Base-by-base conservation (phyloP, 495 filamentous ascomycete genomes). In the Bacidia rubella region DNA sequence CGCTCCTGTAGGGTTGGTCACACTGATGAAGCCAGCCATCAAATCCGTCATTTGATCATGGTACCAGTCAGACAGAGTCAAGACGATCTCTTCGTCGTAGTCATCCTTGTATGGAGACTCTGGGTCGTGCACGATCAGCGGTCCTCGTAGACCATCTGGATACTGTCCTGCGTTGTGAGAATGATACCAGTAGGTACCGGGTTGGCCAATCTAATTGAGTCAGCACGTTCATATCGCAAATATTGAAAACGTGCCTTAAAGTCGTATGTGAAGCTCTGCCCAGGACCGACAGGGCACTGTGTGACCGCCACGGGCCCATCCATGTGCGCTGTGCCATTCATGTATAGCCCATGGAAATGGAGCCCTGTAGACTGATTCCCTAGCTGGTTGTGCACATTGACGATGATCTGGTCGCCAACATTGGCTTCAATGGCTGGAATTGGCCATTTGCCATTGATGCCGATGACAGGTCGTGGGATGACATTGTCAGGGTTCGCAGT, bases 121-220 rank as follows among this genome's bases (percentile, higher is more conserved):
- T 1, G 78, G 78, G 61, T 92, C 87, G 44, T 87, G 74, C 25
- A 90, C 70, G 46, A 92, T 79, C 29, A 93, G 62, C 1, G 85
- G 68, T 2, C 83, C 85, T 49, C 83, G 75, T 27, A 87, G 70
- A 11, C 87, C 87, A 65, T 93, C 87, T 1, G 86, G 83, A 56
- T 90, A 90, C 59, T 90, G 86, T 1, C 74, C 82, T 55, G 68
- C 69, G 22, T 72, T 67, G 61, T 90, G 86, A 2, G 82, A 85
- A 63, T 90, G 86, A 60, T 90, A 90, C 87, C 87, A 90, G 69
- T 87, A 90, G 2, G 85, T 86, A 39, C 86, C 86, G 1, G 81
- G 76, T 68, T 88, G 83, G 50, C 85, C 68, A 21, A 83, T 64
- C 84, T 83, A 45, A 4, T 47, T 0, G 9, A 22, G 19, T 58